Base-by-base conservation (phyloP, 805 yeast genomes). In the Nakazawaea laoshanensis region DNA sequence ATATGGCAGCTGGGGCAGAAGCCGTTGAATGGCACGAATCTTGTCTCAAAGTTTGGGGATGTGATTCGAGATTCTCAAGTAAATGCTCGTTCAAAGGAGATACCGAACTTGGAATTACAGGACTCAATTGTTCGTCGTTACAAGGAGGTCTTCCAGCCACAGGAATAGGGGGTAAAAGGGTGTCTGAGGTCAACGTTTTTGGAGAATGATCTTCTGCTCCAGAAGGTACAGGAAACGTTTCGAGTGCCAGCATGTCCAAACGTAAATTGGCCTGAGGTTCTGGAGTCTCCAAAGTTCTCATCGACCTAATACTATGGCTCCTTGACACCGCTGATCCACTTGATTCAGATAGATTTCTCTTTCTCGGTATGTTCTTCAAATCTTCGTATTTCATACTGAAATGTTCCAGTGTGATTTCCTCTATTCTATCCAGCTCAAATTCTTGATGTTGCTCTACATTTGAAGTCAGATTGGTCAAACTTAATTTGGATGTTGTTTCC, bases 311-410 rank as follows among this genome's bases (percentile, higher is more conserved):
- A 22, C 35, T 32, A 9, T 32, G 30, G 21, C 26, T 19, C 7
- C 30, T 20, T 11, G 35, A 32, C 10, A 32, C 17, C 28, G 8
- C 9, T 15, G 24, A 19, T 15, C 36, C 28, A 7, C 24, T 27
- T n/a, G 32, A 19, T 22, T 24, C 33, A 2, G 37, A 34, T 16
- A 34, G 29, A 21, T 34, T 34, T 12, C 37, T 24, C 37, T 34
- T 34, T 7, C 37, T 9, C 10, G 26, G 6, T 7, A 23, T 16
- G 12, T 10, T 27, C 20, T 25, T 5, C 15, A 24, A 24, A 18
- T 24, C 36, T 20, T 33, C 36, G 13, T 33, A 33, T 28, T 33
- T 33, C 3, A 33, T 3, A 17, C 32, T 16, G 12, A 33, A 33
- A 18, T 32, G 18, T 6, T 27, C 31, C 3, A 22, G 3, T 11